Conservation (phyloP, 805 yeast genomes). For the Ogataea angusta region DNA sequence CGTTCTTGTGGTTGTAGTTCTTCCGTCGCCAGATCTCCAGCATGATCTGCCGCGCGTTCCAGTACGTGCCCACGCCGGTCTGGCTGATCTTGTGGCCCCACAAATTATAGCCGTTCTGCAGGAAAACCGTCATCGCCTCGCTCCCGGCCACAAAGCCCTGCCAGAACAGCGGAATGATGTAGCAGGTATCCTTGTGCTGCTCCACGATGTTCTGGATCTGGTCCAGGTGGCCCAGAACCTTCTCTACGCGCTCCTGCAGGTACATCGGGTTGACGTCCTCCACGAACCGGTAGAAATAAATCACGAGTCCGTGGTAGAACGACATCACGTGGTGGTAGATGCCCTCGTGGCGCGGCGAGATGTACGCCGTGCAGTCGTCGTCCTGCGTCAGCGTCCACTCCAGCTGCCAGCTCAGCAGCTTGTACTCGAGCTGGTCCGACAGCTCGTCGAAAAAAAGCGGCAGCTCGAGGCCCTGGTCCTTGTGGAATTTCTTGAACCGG, state of each 20-base stretch:
- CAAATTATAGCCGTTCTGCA: slow-evolving; percentile 63
- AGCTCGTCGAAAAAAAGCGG: slow-evolving; percentile 35
- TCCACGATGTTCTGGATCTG: slow-evolving; percentile 56
- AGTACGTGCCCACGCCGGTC: slow-evolving; percentile 71
- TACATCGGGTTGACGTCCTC: slow-evolving; percentile 50
- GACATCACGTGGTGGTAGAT: slow-evolving; percentile 78
- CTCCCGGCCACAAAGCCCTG: slow-evolving; percentile 88
- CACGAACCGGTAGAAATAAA: slow-evolving; percentile 68
- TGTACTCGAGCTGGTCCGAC: slow-evolving; percentile 43
- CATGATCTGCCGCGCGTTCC: slow-evolving; percentile 85
- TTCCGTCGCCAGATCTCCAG: slow-evolving; percentile 82
- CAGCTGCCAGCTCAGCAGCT: slow-evolving; percentile 61
- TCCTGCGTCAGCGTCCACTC: slow-evolving; percentile 61
- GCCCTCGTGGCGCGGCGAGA: slow-evolving; percentile 61
- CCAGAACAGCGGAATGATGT: slow-evolving; percentile 79
- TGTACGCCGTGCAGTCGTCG: slow-evolving; percentile 35
- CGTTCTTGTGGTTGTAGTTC: slow-evolving; percentile 52
- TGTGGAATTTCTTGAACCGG: slow-evolving; percentile 56
- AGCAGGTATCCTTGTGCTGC: slow-evolving; percentile 43
- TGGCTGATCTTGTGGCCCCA: slow-evolving; percentile 69
- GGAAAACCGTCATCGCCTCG: slow-evolving; percentile 55
- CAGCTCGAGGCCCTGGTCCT: slow-evolving; percentile 32
- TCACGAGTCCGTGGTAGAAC: slow-evolving; percentile 66
- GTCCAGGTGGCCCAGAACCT: slow-evolving; percentile 62
- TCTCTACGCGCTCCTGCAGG: slow-evolving; percentile 59